Base-by-base conservation (phyloP, 2,329 filamentous ascomycete species). In the Pochonia chlamydosporia region DNA sequence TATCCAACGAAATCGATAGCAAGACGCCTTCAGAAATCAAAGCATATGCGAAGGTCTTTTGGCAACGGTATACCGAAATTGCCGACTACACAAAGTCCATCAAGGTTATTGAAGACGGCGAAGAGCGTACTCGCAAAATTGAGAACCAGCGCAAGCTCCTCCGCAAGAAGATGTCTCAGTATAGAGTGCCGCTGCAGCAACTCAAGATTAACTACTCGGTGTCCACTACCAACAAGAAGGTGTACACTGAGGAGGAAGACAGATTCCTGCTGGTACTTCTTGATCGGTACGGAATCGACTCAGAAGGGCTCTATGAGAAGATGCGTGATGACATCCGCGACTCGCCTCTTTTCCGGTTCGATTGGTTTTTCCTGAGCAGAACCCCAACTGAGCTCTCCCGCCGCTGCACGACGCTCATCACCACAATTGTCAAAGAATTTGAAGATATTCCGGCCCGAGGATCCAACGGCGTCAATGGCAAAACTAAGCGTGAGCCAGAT, bases 181-280 rank as follows among this genome's bases (percentile, higher is more conserved):
- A 96, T 64, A 87, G 93, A n/a, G 92, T 97, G 43, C 95, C 93
- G 21, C 78, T 99, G 14, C 93, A 99, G 66, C 93, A 99, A 68
- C 82, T 99, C 60, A 96, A 96, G 75, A 90, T 99, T 73, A 97
- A 96, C 71, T 99, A 99, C 69, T 96, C 91, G 0, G 93, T 99
- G 24, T 96, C 90, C 6, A 99, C 93, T 2, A 99, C 95, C 9
- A 99, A 99, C 79, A 99, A 99, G 74, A 99, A 99, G 73, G 91
- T 99, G 1, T 99, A 99, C 65, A 97, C 91, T 0, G 95, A 99
- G 64, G 93, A 99, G 63, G 93, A 99, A 66, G 93, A 99, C 63
- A 82, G 93, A 3, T 99, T 99, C 70, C 70, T 99, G 44, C 77
- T 99, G 28, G 92, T 99, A 43, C 85, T 96, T 70, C 77, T 99